Percentiles rank a stretch among this genome's conserved stretches.
Conservation (phyloP, 352 stramenopile species). For the Phytophthora cajani region DNA sequence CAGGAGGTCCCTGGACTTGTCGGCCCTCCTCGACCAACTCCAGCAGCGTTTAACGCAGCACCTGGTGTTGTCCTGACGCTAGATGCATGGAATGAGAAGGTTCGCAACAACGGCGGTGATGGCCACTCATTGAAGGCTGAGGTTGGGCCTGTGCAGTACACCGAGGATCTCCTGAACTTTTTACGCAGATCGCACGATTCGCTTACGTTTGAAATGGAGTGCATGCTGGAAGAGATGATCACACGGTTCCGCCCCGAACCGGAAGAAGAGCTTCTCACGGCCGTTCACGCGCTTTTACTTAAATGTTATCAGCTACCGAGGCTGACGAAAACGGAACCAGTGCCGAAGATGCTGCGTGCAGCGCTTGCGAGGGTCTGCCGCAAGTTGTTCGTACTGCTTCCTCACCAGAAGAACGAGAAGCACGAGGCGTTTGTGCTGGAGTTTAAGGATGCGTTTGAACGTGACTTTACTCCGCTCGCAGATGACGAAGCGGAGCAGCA, state of each 20-base stretch:
- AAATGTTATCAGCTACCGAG: constrained; percentile 92
- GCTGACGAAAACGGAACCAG: constrained; percentile 75
- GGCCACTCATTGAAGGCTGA: constrained; percentile 61
- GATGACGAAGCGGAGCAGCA: constrained; percentile 36
- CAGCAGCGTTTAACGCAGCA: constrained; percentile 73
- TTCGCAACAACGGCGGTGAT: constrained; percentile 41
- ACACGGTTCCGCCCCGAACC: constrained; percentile 97
- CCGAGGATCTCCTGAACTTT: constrained; percentile 95
- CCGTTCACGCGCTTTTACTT: constrained; percentile 95
- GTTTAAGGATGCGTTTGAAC: constrained; percentile 88
- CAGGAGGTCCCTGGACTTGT: constrained; percentile 81
- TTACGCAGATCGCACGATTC: constrained; percentile 91
- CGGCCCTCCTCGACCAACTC: constrained; percentile 62
- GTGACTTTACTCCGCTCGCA: constrained; percentile 72
- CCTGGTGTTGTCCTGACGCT: constrained; percentile 70
- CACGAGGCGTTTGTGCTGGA: constrained; percentile 88
- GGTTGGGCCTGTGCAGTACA: constrained; percentile 89
- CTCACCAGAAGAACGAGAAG: constrained; percentile 89
- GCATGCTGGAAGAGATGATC: constrained; percentile 99
- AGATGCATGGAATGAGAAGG: constrained; percentile 74
- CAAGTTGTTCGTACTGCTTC: constrained; percentile 90
- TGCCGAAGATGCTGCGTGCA: constrained; percentile 90
- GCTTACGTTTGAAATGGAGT: constrained; percentile 96
- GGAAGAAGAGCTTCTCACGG: constrained; percentile 97
- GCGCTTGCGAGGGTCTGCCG: constrained; percentile 92